phyloP scores from a whole-genome alignment of 768 basidiomycete genomes.

The Astraeus odoratus region DNA sequence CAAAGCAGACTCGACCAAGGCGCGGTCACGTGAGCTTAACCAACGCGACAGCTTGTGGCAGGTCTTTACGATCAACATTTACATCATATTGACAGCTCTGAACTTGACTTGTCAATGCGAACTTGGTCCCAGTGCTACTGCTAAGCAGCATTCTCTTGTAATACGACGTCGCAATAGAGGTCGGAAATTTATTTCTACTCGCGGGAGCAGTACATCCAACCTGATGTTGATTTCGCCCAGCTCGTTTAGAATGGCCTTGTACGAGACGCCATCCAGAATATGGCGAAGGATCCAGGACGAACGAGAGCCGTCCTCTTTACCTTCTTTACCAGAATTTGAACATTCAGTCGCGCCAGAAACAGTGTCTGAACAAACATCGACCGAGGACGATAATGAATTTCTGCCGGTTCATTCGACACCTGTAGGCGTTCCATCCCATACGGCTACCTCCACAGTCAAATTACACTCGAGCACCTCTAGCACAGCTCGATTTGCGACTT shows the following conservation, averaged over 20 bases:
- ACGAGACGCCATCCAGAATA: constrained; percentile 80
- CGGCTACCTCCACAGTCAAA: constrained; percentile 43
- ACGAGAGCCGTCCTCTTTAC: constrained; percentile 74
- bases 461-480: constrained; percentile 47
- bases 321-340: constrained; percentile 67
- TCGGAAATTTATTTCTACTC: no score
- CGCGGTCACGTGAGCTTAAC: no score
- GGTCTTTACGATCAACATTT: no score
- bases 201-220: no score
- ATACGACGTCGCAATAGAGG: no score
- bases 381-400: constrained; percentile 36
- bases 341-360: constrained; percentile 44
- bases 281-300: constrained; percentile 81
- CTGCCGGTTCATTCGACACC: constrained; percentile 67
- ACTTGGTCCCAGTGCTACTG: no score
- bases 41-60: no score
- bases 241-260: constrained; percentile 28
- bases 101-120: no score
- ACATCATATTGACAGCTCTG: no score
- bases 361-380: constrained; percentile 30
- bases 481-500: constrained; percentile 44
- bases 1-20: no score
- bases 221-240: background rate
- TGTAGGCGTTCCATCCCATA: constrained; percentile 41
- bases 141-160: no score